Base-by-base conservation (phyloP, 2,329 filamentous ascomycete genomes). In the Colletotrichum brevisporum region DNA sequence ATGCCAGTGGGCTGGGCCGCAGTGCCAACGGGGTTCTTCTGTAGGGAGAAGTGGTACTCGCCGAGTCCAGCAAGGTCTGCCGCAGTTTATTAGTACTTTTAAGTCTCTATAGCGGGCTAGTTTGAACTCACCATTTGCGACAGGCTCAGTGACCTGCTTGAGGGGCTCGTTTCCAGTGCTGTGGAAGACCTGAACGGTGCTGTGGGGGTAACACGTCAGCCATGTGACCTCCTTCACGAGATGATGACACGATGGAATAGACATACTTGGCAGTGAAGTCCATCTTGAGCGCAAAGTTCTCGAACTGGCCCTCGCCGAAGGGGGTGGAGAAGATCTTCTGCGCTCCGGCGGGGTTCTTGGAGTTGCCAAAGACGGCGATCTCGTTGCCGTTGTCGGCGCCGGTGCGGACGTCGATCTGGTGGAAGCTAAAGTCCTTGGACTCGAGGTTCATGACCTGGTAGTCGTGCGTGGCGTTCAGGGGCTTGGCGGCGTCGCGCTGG, bases 381-480 rank as follows among this genome's bases (percentile, higher is more conserved):
- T 74, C 68, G 4, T 76, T 76, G 51, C 81, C 82, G 27, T 78
- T 78, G 69, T 83, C 80, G 67, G 83, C 79, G 10, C 71, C 71
- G 13, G 68, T 71, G 48, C 71, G 70, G 18, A 71, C 70, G 39
- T 72, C 71, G 24, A 72, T 48, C n/a, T 64, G 62, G 27, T 66
- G 71, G 45, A 66, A 66, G 51, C 27, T 58, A 15, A 71, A 72
- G 63, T 72, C 71, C 18, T 63, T 66, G 13, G 71, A 70, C 70
- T 72, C 70, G 16, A 72, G 63, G 56, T 62, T 71, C 5, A 73
- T 74, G 39, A 78, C 71, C 71, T 78, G 74, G 72, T 85, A 85
- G 75, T 85, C 82, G 71, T 85, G 83, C 6, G 80, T 83, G 57
- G 81, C 74, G 72, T 85, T 85, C 56, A 85, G 73, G 5, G 81